Conservation (phyloP, 768 basidiomycete species). For the Mycena indigotica region DNA sequence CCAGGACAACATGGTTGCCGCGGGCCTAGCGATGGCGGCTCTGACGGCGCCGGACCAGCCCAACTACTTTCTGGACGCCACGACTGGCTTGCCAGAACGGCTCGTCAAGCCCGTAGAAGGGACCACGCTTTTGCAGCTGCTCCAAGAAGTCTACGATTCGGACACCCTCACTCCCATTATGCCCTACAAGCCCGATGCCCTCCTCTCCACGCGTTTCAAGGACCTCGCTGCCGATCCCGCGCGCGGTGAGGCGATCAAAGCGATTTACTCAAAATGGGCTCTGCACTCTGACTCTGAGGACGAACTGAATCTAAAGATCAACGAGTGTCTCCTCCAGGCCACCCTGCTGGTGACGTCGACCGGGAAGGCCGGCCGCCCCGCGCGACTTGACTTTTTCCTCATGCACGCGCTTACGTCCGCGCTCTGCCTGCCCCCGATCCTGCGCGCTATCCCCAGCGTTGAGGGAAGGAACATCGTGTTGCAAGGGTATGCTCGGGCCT, state of each 20-base stretch:
- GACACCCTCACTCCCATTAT: slow-evolving; percentile 48
- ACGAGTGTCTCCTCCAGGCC: slow-evolving; percentile 41
- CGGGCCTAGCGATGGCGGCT: slow-evolving; percentile 14
- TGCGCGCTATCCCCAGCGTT: slow-evolving; percentile 25
- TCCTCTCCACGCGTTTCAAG: slow-evolving; percentile 26
- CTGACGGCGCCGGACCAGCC: not conserved
- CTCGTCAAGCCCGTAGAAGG: slow-evolving; percentile 17
- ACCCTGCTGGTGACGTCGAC: slow-evolving; percentile 41
- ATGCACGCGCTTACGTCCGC: slow-evolving; percentile 46
- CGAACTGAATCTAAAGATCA: slow-evolving; percentile 33
- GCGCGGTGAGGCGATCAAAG: slow-evolving; percentile 36
- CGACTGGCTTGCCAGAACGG: slow-evolving; percentile 7
- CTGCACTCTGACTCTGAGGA: slow-evolving; percentile 26
- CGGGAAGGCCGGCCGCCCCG: slow-evolving; percentile 36
- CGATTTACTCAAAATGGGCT: slow-evolving; percentile 38
- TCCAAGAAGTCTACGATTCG: slow-evolving; percentile 55
- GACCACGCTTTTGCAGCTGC: slow-evolving; percentile 49
- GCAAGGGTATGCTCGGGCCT: slow-evolving; percentile 33
- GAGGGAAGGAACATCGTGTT: slow-evolving; percentile 36
- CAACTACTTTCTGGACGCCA: slow-evolving; percentile 4
- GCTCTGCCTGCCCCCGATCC: slow-evolving; percentile 41
- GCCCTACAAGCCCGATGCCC: slow-evolving; percentile 49
- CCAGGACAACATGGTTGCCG: slow-evolving; percentile 16
- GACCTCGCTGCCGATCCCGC: slow-evolving; percentile 31
- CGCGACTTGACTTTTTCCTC: slow-evolving; percentile 44